Evolutionary conservation across 129 eudicot genomes (phyloP).

Genomic region (Erigeron canadensis): DNA sequence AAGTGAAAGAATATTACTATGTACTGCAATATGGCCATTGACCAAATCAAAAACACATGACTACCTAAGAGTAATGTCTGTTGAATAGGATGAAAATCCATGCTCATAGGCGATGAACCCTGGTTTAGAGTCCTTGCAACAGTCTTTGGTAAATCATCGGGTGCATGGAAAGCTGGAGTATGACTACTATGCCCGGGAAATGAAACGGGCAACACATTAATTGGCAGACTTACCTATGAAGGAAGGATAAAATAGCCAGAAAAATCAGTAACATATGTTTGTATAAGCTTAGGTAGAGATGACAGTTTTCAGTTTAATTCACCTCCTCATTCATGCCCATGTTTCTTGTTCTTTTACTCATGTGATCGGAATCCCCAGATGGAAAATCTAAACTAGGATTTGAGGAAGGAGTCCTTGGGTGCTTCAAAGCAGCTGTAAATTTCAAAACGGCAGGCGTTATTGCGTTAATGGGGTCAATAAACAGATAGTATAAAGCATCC

Average conservation of each 20-base stretch:
- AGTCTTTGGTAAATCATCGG: constrained; percentile 84
- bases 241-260: constrained; percentile 5
- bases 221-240: constrained; percentile 72
- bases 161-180: constrained; percentile 52
- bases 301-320: neutral
- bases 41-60: constrained; percentile 7
- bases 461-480: neutral
- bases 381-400: constrained; percentile 79
- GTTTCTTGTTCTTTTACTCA: constrained; percentile 70
- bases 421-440: constrained; percentile 73
- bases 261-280: neutral
- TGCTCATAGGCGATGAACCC: constrained; percentile 95
- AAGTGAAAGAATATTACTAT: neutral
- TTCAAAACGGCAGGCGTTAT: neutral
- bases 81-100: constrained; percentile 90
- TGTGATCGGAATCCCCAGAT: constrained; percentile 79
- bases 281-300: neutral
- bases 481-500: too few relatives aligned
- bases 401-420: constrained; percentile 73
- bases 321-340: constrained; percentile 89
- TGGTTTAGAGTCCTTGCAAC: constrained; percentile 77
- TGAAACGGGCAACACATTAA: constrained; percentile 67
- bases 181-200: constrained; percentile 66
- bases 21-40: neutral
- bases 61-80: constrained; percentile 78